phyloP scores from a whole-genome alignment of 352 stramenopile genomes.

The Pythium folliculosum region DNA sequence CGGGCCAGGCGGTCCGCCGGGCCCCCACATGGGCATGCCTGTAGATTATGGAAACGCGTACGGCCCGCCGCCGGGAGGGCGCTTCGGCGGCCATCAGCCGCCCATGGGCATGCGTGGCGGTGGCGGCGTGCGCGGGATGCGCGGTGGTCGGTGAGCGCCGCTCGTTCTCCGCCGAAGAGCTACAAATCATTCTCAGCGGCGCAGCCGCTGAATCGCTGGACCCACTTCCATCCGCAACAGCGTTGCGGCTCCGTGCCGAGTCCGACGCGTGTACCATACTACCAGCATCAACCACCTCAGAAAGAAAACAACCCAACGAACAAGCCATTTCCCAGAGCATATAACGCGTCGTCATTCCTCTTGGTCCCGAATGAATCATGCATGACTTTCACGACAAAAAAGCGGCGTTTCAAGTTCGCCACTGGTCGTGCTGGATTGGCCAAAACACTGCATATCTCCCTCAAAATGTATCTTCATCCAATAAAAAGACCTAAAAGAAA shows the following conservation, averaged over 20 bases:
- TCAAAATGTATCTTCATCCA: too few relatives aligned
- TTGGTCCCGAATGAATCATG: too few relatives aligned
- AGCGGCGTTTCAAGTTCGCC: too few relatives aligned
- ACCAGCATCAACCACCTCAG: background rate
- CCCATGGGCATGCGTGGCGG: conserved; percentile 45
- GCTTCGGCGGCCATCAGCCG: conserved; percentile 42
- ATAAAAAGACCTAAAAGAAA: too few relatives aligned
- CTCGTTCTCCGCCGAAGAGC: background rate
- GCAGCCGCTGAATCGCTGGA: too few relatives aligned
- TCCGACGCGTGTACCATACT: background rate
- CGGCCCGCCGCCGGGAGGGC: conserved; percentile 47
- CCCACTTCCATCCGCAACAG: background rate
- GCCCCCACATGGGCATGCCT: conserved; percentile 21
- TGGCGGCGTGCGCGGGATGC: conserved; percentile 49
- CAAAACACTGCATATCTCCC: too few relatives aligned
- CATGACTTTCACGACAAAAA: too few relatives aligned
- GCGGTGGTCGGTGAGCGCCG: conserved; percentile 45
- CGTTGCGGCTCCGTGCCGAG: background rate
- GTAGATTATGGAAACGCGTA: conserved; percentile 63
- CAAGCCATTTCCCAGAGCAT: background rate
- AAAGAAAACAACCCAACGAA: background rate
- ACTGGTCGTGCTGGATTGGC: too few relatives aligned
- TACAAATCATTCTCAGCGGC: background rate
- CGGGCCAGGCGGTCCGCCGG: conserved; percentile 8
- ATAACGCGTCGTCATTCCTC: too few relatives aligned